A percentile compares a stretch with the other conserved stretches of the same genome.
These are phyloP conservation scores for Lasiosphaeria ovina DNA, from an alignment of 495 filamentous ascomycete species.

Conservation along the genomic window DNA sequence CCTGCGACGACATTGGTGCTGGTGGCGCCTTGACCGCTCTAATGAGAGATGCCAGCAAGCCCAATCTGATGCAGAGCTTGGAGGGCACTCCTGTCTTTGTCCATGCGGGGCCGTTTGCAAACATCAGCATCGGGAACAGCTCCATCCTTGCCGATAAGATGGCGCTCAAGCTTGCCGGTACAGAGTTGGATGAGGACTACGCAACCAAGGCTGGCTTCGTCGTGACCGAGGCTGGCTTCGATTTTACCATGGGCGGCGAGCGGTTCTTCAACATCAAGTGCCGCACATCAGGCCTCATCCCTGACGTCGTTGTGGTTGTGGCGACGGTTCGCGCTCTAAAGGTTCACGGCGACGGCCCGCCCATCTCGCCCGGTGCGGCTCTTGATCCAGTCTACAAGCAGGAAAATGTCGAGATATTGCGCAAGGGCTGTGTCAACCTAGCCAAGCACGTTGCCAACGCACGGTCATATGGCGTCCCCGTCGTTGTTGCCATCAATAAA, in stretches of 20 bases:
- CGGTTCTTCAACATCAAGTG: slow-evolving; percentile 99
- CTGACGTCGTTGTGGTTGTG: slow-evolving; percentile 91
- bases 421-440: slow-evolving; percentile 87
- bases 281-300: slow-evolving; percentile 85
- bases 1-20: slow-evolving; percentile 90
- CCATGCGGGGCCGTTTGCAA: slow-evolving; percentile 95
- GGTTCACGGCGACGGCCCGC: slow-evolving; percentile 92
- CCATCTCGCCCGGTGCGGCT: slow-evolving; percentile 80
- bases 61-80: slow-evolving; percentile 96
- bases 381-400: slow-evolving; percentile 83
- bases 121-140: slow-evolving; percentile 95
- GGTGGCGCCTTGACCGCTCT: slow-evolving; percentile 90
- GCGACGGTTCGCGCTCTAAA: slow-evolving; percentile 94
- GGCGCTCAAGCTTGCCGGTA: slow-evolving; percentile 91
- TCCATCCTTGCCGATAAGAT: slow-evolving; percentile 93
- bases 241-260: slow-evolving; percentile 99
- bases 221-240: slow-evolving; percentile 97
- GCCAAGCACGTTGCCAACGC: slow-evolving; percentile 93
- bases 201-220: slow-evolving; percentile 85
- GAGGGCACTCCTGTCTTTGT: slow-evolving; percentile 97
- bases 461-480: slow-evolving; percentile 81
- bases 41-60: slow-evolving; percentile 98
- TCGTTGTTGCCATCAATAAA: slow-evolving; percentile 97
- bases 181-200: slow-evolving; percentile 89
- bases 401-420: slow-evolving; percentile 88